Evolutionary conservation across 805 yeast species (phyloP).

Genomic region (Barnettozyma vustinii): DNA sequence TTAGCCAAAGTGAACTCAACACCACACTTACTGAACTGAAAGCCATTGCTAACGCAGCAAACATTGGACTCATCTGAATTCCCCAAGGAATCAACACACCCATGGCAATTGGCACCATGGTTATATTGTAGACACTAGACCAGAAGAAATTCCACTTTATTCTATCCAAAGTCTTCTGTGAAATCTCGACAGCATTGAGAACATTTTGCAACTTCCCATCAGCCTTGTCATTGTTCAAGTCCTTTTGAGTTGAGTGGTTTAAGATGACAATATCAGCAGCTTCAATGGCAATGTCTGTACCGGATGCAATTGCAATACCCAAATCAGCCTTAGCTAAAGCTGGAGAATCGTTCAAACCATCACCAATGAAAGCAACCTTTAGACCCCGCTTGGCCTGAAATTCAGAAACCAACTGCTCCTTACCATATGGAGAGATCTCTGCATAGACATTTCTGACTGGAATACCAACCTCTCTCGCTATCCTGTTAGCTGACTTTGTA

Average conservation of each 20-base stretch:
- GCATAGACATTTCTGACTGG: constrained; percentile 60
- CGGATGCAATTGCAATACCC: constrained; percentile 88
- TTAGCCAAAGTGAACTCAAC: constrained; percentile 66
- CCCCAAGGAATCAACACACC: constrained; percentile 82
- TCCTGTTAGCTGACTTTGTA: constrained; percentile 49
- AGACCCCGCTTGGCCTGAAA: constrained; percentile 40
- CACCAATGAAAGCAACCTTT: constrained; percentile 86
- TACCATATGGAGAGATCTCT: constrained; percentile 71
- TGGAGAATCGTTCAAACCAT: constrained; percentile 97
- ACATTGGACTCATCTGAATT: constrained; percentile 74
- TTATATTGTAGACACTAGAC: constrained; percentile 77
- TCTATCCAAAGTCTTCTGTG: constrained; percentile 62
- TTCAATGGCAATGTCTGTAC: constrained; percentile 94
- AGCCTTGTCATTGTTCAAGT: constrained; percentile 7
- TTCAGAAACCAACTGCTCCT: constrained; percentile 58
- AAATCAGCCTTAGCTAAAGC: constrained; percentile 84
- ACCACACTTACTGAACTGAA: constrained; percentile 88
- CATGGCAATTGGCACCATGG: constrained; percentile 92
- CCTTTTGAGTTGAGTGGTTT: constrained; percentile 27
- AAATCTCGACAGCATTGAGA: constrained; percentile 58
- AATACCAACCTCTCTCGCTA: constrained; percentile 67
- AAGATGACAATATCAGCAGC: constrained; percentile 90
- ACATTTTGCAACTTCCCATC: constrained; percentile 35
- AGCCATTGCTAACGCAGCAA: constrained; percentile 93
- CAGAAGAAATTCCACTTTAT: constrained; percentile 80